phyloP scores from a whole-genome alignment of 2,329 filamentous ascomycete species.

The Exophiala dermatitidis region DNA sequence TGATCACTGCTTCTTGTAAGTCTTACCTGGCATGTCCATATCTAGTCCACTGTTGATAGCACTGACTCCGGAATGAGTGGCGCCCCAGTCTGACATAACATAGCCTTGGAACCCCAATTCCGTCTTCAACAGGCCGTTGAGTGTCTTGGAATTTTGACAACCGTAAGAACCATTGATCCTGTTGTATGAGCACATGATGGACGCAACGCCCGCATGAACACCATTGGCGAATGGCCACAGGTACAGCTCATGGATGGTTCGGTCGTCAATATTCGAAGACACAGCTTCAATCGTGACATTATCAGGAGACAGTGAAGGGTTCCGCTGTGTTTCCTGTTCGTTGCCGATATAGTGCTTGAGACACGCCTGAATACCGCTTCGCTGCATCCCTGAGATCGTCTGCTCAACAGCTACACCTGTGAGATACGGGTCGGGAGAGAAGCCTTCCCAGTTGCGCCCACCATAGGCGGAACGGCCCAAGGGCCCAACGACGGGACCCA shows the following conservation, averaged over 20 bases:
- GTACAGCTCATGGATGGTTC: conserved; percentile 68
- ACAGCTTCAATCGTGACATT: conserved; percentile 40
- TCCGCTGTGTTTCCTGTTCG: conserved; percentile 53
- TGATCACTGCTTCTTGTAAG: neutral
- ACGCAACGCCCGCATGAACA: conserved; percentile 54
- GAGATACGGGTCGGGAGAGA: conserved; percentile 44
- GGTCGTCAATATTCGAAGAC: conserved; percentile 59
- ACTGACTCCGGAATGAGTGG: conserved; percentile 38
- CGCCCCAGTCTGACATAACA: conserved; percentile 42
- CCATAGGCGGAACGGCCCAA: conserved; percentile 33
- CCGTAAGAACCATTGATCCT: conserved; percentile 43
- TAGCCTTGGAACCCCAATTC: conserved; percentile 48
- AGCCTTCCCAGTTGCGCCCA: conserved; percentile 46
- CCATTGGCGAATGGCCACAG: conserved; percentile 72
- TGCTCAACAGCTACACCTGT: conserved; percentile 39
- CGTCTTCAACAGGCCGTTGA: conserved; percentile 44
- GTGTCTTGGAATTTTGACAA: conserved; percentile 42
- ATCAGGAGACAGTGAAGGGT: conserved; percentile 41
- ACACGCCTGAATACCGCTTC: conserved; percentile 37
- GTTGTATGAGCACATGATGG: conserved; percentile 45
- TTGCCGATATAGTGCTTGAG: conserved; percentile 51
- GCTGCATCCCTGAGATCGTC: conserved; percentile 42
- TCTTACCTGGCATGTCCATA: conserved; percentile 40
- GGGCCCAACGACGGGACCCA: conserved; percentile 39
- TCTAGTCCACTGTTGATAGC: conserved; percentile 40